Evolutionary conservation across 1,284 basidiomycete genomes (phyloP).

Genomic region (Tilletia indica): DNA sequence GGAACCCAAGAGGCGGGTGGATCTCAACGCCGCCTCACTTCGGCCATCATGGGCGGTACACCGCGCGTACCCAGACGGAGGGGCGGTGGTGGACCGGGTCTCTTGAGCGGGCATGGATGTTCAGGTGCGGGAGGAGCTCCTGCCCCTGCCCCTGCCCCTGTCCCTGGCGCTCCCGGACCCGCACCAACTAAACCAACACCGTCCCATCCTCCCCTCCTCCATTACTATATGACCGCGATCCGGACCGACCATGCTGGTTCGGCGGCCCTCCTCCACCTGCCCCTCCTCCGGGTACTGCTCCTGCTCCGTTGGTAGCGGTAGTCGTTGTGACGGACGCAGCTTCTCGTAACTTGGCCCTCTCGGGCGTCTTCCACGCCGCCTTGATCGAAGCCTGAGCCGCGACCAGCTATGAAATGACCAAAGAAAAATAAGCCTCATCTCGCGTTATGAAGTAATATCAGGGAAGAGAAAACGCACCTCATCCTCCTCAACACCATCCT

Average conservation of each 20-base stretch:
- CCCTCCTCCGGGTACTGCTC: too few species aligned
- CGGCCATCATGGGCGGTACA: conserved; percentile 7
- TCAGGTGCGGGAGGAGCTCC: neutral
- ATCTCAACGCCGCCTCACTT: neutral
- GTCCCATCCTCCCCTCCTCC: neutral
- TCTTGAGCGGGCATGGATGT: conserved; percentile 5
- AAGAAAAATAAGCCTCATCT: conserved; percentile 24
- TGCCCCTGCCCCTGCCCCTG: neutral
- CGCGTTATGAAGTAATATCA: neutral
- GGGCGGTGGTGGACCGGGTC: conserved; percentile 8
- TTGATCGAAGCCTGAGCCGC: conserved; percentile 38
- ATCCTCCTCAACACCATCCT: conserved; percentile 48
- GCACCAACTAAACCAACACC: too few species aligned
- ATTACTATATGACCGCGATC: neutral
- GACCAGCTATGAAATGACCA: conserved; percentile 26
- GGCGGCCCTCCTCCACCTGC: neutral
- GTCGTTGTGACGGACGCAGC: neutral
- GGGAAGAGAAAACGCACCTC: conserved; percentile 24
- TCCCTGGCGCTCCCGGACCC: too few species aligned
- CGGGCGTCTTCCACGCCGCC: conserved; percentile 42
- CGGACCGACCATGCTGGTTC: neutral
- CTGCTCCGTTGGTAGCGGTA: neutral
- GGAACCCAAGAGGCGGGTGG: too few species aligned
- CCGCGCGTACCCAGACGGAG: neutral
- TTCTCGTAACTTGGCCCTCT: conserved; percentile 25